A percentile compares a stretch with the other conserved stretches of the same genome.
phyloP scores from a whole-genome alignment of 768 basidiomycete genomes.

The Xanthoconium purpureum region DNA sequence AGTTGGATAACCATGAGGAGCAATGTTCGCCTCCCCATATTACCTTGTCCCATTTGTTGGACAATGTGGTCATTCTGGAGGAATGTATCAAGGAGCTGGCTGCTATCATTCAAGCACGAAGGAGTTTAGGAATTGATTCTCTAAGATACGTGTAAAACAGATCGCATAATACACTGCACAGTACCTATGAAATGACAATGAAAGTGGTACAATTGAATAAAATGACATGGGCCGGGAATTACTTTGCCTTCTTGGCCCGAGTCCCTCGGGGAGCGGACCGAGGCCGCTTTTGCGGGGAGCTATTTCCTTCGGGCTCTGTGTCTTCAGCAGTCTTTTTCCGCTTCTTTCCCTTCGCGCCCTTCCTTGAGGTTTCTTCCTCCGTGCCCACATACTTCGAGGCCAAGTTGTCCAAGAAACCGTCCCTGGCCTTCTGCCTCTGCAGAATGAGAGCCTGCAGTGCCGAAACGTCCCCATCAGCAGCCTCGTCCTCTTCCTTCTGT shows the following conservation, averaged over 20 bases:
- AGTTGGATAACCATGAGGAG: slow-evolving; percentile 19
- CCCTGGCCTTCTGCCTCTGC: slow-evolving; percentile 67
- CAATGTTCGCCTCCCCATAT: slow-evolving; percentile 42
- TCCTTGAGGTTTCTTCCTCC: slow-evolving; percentile 31
- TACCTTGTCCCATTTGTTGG: slow-evolving; percentile 80
- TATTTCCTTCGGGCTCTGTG: slow-evolving; percentile 35
- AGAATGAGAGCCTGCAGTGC: slow-evolving; percentile 78
- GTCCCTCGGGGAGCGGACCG: slow-evolving; percentile 35
- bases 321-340: slow-evolving; percentile 38
- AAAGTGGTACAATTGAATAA: neutral
- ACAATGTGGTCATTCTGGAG: slow-evolving; percentile 93
- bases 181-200: neutral
- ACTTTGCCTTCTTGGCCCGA: slow-evolving; percentile 38
- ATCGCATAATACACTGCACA: slow-evolving; percentile 6
- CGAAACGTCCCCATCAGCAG: slow-evolving; percentile 56
- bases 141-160: slow-evolving; percentile 62
- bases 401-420: slow-evolving; percentile 70
- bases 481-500: slow-evolving; percentile 38
- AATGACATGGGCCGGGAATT: neutral
- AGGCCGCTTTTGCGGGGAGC: slow-evolving; percentile 51
- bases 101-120: slow-evolving; percentile 78
- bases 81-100: slow-evolving; percentile 93
- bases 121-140: slow-evolving; percentile 81
- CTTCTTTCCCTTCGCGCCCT: slow-evolving; percentile 51
- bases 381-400: slow-evolving; percentile 70